These are phyloP conservation scores for Coemansia reversa DNA, from an alignment of 192 early-diverging fungal species.

Conservation along the genomic window DNA sequence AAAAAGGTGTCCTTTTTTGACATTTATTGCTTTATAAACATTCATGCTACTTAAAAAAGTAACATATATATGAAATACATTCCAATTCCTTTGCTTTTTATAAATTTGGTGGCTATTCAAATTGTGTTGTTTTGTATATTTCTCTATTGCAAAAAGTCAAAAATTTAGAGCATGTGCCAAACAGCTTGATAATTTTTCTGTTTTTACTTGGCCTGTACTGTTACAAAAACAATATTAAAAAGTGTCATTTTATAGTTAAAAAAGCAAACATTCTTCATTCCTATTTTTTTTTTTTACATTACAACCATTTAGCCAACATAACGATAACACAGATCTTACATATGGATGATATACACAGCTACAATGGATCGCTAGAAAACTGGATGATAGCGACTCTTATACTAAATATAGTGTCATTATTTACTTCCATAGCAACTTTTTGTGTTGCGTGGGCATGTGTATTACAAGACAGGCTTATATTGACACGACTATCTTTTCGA, in stretches of 20 bases:
- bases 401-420: slow-evolving; percentile 18
- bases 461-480: neutral
- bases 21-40: neutral
- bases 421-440: slow-evolving; percentile 3
- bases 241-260: too few relatives aligned
- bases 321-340: neutral
- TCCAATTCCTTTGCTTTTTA: neutral
- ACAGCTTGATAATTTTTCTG: neutral
- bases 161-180: neutral
- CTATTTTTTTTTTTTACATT: neutral
- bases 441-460: neutral
- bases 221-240: neutral
- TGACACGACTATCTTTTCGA: slow-evolving; percentile 12
- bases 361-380: neutral
- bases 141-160: too few relatives aligned
- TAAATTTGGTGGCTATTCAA: neutral
- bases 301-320: neutral
- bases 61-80: neutral
- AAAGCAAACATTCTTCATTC: too few relatives aligned
- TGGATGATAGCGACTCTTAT: slow-evolving; percentile 18
- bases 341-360: neutral
- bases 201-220: neutral
- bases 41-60: neutral
- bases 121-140: too few relatives aligned
- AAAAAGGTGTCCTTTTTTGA: neutral